Percentiles rank a stretch among this genome's conserved stretches.
Conservation (phyloP, 768 basidiomycete genomes). For the Tulasnella sp. region DNA sequence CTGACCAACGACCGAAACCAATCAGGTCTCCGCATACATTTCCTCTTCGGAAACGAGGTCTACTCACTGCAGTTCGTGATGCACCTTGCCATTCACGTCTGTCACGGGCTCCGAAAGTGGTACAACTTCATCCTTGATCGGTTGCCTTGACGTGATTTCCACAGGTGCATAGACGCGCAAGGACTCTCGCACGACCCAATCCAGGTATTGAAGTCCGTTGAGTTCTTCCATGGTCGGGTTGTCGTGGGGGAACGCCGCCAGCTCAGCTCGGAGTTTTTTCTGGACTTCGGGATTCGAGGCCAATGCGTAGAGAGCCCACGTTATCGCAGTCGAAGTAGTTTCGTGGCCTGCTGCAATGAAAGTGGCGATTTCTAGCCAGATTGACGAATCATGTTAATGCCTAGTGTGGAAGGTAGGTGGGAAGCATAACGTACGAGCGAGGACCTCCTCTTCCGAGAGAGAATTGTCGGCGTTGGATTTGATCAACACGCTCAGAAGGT, state of each 20-base stretch:
- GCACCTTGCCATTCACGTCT: slow-evolving; percentile 50
- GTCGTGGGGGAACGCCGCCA: slow-evolving; percentile 40
- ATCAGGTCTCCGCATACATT: not conserved
- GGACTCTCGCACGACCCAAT: slow-evolving; percentile 51
- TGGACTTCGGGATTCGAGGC: slow-evolving; percentile 63
- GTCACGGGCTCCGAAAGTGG: slow-evolving; percentile 56
- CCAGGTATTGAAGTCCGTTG: slow-evolving; percentile 42
- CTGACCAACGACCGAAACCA: not conserved
- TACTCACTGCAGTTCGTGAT: slow-evolving; percentile 48
- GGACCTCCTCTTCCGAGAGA: slow-evolving; percentile 55
- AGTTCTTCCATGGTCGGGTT: slow-evolving; percentile 31
- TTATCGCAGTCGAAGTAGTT: slow-evolving; percentile 61
- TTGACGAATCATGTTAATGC: slow-evolving; percentile 38
- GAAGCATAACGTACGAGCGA: slow-evolving; percentile 52
- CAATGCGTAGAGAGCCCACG: slow-evolving; percentile 68
- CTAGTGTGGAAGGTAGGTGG: not conserved
- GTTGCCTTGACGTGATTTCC: slow-evolving; percentile 49
- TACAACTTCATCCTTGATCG: slow-evolving; percentile 57
- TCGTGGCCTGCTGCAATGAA: slow-evolving; percentile 53
- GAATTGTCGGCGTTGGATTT: slow-evolving; percentile 57
- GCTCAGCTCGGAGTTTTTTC: slow-evolving; percentile 62
- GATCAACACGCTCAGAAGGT: slow-evolving; percentile 45
- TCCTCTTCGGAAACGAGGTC: not conserved
- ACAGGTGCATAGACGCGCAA: slow-evolving; percentile 63
- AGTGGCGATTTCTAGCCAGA: slow-evolving; percentile 42